phyloP scores from a whole-genome alignment of 2,329 filamentous ascomycete species.

The Cadophora luteo-olivacea region DNA sequence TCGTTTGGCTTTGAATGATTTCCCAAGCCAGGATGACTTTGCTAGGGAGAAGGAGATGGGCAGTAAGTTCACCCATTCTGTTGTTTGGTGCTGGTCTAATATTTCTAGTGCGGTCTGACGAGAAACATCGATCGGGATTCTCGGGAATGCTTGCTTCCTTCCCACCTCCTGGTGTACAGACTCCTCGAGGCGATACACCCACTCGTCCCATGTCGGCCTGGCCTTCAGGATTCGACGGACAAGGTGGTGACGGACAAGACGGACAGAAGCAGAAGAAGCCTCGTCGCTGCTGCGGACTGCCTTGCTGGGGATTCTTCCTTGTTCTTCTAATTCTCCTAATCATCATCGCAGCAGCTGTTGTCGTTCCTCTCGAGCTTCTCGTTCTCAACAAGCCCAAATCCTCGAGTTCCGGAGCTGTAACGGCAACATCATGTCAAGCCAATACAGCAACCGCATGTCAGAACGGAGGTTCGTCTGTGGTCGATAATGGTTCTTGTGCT shows the following conservation, averaged over 20 bases:
- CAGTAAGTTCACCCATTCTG: conserved; percentile 32
- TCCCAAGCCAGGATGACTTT: conserved; percentile 48
- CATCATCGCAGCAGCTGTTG: conserved; percentile 79
- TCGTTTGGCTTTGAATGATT: conserved; percentile 59
- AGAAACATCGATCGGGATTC: conserved; percentile 42
- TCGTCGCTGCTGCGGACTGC: conserved; percentile 82
- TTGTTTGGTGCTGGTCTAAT: conserved; percentile 20
- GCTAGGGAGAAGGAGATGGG: conserved; percentile 37
- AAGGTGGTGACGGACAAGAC: background rate
- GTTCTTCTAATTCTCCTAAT: conserved; percentile 69
- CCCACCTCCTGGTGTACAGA: conserved; percentile 63
- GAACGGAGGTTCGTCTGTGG: conserved; percentile 81
- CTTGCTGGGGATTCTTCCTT: conserved; percentile 77
- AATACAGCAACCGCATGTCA: conserved; percentile 64
- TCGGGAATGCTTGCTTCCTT: conserved; percentile 73
- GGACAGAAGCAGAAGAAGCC: conserved; percentile 23
- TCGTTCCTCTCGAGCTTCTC: conserved; percentile 75
- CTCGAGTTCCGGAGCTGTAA: conserved; percentile 21
- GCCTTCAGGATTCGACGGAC: conserved; percentile 45
- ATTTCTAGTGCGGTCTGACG: conserved; percentile 25
- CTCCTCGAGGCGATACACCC: conserved; percentile 48
- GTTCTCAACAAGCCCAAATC: conserved; percentile 60
- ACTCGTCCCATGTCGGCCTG: conserved; percentile 42
- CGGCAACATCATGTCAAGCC: conserved; percentile 57
- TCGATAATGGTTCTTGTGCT: conserved; percentile 72